Evolutionary conservation across 768 basidiomycete species (phyloP).

Genomic region (Strobilomyces confusus): DNA sequence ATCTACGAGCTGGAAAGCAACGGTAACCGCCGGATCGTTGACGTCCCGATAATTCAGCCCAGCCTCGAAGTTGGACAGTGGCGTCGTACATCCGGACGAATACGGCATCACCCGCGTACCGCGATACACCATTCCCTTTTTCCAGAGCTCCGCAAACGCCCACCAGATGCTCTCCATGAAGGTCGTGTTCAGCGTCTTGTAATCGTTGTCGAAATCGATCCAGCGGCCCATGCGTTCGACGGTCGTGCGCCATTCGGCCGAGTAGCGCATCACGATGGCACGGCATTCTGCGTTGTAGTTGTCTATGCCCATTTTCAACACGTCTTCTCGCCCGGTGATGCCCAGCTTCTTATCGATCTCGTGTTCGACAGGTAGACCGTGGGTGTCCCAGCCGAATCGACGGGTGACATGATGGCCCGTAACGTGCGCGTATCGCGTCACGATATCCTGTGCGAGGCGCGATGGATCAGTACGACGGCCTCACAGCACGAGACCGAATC

Average conservation of each 20-base stretch:
- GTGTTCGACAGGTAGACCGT: constrained; percentile 97
- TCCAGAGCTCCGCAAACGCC: constrained; percentile 93
- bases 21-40: constrained; percentile 91
- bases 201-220: constrained; percentile 99
- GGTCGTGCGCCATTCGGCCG: constrained; percentile 88
- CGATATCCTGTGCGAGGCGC: constrained; percentile 72
- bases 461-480: neutral
- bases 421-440: constrained; percentile 92
- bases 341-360: constrained; percentile 96
- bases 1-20: constrained; percentile 89
- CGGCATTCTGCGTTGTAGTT: constrained; percentile 97
- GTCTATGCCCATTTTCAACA: constrained; percentile 92
- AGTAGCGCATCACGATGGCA: constrained; percentile 95
- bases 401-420: constrained; percentile 90
- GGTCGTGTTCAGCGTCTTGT: constrained; percentile 89
- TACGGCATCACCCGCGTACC: constrained; percentile 97
- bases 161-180: constrained; percentile 99
- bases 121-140: constrained; percentile 88
- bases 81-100: constrained; percentile 93
- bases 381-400: constrained; percentile 98
- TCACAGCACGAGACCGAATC: constrained; percentile 16
- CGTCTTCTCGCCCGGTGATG: constrained; percentile 91
- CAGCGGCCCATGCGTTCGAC: constrained; percentile 98
- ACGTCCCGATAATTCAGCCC: constrained; percentile 90
- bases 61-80: constrained; percentile 96